Conservation (phyloP, 306 rosid genomes). For the Cajanus cajan region DNA sequence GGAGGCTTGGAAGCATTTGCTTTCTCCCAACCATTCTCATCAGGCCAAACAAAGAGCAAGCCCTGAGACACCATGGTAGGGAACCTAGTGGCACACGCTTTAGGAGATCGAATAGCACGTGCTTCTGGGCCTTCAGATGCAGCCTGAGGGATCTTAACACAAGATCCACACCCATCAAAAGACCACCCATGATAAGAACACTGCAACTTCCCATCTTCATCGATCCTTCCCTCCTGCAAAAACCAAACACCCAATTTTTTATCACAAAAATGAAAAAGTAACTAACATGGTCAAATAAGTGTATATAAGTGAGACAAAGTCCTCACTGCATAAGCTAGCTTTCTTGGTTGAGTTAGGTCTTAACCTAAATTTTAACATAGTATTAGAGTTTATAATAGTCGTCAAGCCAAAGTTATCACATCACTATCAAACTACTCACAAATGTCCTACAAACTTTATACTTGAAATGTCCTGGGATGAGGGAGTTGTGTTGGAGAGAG, state of each 20-base stretch:
- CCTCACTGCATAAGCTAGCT: neutral
- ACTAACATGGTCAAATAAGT: neutral
- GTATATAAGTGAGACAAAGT: neutral
- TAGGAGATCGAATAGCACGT: slow-evolving; percentile 72
- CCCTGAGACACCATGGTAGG: slow-evolving; percentile 93
- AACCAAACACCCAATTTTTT: slow-evolving; percentile 11
- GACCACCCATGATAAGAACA: slow-evolving; percentile 99
- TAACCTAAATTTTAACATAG: neutral
- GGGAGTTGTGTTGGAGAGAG: too few species aligned
- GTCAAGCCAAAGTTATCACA: neutral
- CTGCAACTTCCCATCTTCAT: slow-evolving; percentile 90
- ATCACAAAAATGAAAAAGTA: neutral
- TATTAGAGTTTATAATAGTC: too few species aligned
- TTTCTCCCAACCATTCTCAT: slow-evolving; percentile 94
- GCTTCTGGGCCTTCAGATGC: slow-evolving; percentile 86
- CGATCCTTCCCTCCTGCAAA: slow-evolving; percentile 90
- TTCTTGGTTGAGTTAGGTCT: neutral
- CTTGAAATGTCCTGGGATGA: too few species aligned
- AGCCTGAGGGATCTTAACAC: slow-evolving; percentile 87
- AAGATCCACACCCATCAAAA: slow-evolving; percentile 84
- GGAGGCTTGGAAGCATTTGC: slow-evolving; percentile 80
- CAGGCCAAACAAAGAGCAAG: slow-evolving; percentile 97
- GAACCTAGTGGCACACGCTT: slow-evolving; percentile 80
- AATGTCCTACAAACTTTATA: too few species aligned
- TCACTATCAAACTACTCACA: too few species aligned